Evolutionary conservation across 306 rosid species (phyloP), one percentile per base, ranked within the genome.

Genomic region (Quercus bicolor): DNA sequence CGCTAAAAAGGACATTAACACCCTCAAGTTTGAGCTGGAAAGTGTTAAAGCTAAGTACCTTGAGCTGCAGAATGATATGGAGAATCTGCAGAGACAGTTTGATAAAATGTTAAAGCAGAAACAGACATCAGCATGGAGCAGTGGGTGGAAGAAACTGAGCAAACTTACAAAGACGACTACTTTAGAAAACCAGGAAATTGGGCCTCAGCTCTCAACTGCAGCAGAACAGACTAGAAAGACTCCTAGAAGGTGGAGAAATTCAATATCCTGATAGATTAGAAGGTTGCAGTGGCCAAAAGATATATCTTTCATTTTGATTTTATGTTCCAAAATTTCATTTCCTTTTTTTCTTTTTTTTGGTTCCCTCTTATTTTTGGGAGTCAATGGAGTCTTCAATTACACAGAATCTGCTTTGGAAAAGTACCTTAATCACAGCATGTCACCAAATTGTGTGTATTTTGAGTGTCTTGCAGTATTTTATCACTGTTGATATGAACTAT

Each of bases 121-220:
- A 72, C 96, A 91, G 4, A 74, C 84, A 62, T 96, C 98, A 34
- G 88, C 96, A 45, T 96, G 99, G 99, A 93, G 87, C 77, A 93
- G 90, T 83, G 99, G 99, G 16, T 96, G 99, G 99, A 96, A 91
- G 88, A 96, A 96, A 73, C 87, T 96, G 23, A 87, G 97, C 93
- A 96, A 91, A 82, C 83, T 96, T 69, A 86, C 94, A 11, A 96
- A 90, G 84, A 89, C 82, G 72, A 43, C 87, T 5, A 54, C 26
- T 74, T 53, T 83, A 8, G 98, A 90, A 70, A 89, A 81, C 68
- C 96, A 87, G 5, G 89, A 89, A 45, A 56, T 64, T 56, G 92
- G 85, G 29, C 75, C 86, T 11, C 90, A 83, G 70, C 62, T 82
- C 79, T 81, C 87, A 31, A 72, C 53, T 26, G 66, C 77, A 3